Percentiles rank a stretch among this genome's conserved stretches.
Evolutionary conservation across 2,329 filamentous ascomycete genomes (phyloP).

Genomic region (Penicillium griseofulvum): DNA sequence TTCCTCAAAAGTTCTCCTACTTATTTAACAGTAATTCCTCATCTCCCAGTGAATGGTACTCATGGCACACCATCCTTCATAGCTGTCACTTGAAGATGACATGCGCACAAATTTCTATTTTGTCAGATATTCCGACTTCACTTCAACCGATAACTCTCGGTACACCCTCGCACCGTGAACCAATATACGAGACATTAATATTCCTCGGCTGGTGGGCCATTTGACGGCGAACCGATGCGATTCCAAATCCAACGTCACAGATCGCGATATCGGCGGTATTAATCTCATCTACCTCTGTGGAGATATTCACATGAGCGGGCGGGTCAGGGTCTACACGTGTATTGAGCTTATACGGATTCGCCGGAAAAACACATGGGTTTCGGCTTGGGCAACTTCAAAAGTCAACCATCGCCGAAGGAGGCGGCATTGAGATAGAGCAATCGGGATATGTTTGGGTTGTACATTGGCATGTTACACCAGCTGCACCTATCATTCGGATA

Average conservation of each 20-base stretch:
- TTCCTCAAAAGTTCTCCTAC: conserved; percentile 69
- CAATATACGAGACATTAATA: conserved; percentile 26
- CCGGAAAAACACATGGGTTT: conserved; percentile 28
- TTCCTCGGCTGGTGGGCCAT: conserved; percentile 25
- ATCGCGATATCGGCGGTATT: conserved; percentile 26
- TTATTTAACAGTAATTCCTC: conserved; percentile 60
- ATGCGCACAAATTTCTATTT: conserved; percentile 13
- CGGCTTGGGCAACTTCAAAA: conserved; percentile 16
- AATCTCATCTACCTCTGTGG: conserved; percentile 29
- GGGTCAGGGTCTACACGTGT: conserved; percentile 15
- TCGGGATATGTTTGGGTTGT: conserved; percentile 7
- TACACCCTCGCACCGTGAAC: conserved; percentile 18
- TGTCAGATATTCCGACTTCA: conserved; percentile 17
- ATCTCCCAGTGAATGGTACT: conserved; percentile 19
- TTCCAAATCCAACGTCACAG: conserved; percentile 33
- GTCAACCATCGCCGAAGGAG: conserved; percentile 10
- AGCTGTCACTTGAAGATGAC: conserved; percentile 11
- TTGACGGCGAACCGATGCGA: conserved; percentile 26
- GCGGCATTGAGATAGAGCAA: background rate
- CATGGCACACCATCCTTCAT: conserved; percentile 9
- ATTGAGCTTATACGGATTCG: conserved; percentile 31
- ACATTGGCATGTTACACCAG: conserved; percentile 12
- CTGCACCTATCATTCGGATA: conserved; percentile 19
- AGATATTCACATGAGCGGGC: conserved; percentile 31
- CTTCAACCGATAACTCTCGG: conserved; percentile 6